Conservation (phyloP, 1,284 basidiomycete genomes). For the Dichomitus squalens region DNA sequence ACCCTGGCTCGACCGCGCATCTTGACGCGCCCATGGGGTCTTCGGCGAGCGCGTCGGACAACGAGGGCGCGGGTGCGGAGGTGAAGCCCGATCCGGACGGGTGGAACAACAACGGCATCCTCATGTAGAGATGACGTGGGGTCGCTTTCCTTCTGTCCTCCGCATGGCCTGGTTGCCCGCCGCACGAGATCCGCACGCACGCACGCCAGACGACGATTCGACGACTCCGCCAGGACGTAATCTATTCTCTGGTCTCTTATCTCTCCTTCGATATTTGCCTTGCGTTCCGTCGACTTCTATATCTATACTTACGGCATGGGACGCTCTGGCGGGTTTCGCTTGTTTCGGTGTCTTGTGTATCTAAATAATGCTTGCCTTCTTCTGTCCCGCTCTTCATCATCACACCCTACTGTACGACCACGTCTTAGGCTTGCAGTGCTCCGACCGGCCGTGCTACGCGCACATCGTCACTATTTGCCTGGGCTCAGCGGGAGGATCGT, state of each 20-base stretch:
- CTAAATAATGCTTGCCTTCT: constrained; percentile 6
- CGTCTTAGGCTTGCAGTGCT: constrained; percentile 12
- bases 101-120: constrained; percentile 22
- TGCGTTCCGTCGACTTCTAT: constrained; percentile 7
- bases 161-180: neutral
- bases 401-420: constrained; percentile 2
- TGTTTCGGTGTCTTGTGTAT: constrained; percentile 15
- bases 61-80: constrained; percentile 13
- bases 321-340: constrained; percentile 23
- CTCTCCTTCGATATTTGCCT: neutral
- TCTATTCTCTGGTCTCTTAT: neutral
- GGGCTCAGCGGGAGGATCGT: neutral
- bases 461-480: neutral
- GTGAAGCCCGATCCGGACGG: constrained; percentile 31
- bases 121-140: constrained; percentile 20
- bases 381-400: neutral
- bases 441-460: constrained; percentile 7
- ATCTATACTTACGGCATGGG: constrained; percentile 21
- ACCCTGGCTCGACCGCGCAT: constrained; percentile 24
- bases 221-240: constrained; percentile 1
- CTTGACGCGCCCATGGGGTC: constrained; percentile 19
- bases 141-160: neutral
- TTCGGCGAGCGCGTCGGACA: constrained; percentile 20
- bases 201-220: neutral
- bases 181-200: neutral